Evolutionary conservation across 108 stramenopile genomes (phyloP).

Genomic region (Chaetoceros tenuissimus): DNA sequence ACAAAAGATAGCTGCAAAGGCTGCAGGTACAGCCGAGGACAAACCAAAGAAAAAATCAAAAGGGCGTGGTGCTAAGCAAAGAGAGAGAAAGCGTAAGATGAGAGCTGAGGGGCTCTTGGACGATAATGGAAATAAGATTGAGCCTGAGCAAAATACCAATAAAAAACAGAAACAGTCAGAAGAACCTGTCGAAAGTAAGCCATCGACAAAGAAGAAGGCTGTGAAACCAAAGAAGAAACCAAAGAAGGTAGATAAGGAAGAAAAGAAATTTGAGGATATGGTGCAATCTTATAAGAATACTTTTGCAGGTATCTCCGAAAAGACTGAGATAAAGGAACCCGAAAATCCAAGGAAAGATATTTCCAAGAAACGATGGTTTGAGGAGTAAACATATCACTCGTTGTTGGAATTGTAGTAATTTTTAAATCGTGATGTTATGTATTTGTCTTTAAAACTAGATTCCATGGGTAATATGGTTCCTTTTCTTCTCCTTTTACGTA

Average conservation of each 20-base stretch:
- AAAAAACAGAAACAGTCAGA: conserved; percentile 14
- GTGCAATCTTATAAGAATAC: conserved; percentile 48
- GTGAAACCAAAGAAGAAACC: conserved; percentile 43
- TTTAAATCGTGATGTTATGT: too few species aligned
- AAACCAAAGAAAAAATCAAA: conserved; percentile 35
- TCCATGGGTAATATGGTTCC: too few species aligned
- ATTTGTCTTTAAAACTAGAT: too few species aligned
- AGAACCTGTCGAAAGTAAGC: conserved; percentile 1
- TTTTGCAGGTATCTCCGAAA: conserved; percentile 10
- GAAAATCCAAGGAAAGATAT: conserved; percentile 4
- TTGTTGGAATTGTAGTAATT: too few species aligned
- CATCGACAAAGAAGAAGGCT: conserved; percentile 10
- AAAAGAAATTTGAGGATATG: conserved; percentile 52
- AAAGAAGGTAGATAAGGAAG: conserved; percentile 40
- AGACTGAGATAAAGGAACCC: conserved; percentile 4
- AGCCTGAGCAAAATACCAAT: conserved; percentile 8
- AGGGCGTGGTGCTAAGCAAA: conserved; percentile 63
- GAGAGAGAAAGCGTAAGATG: conserved; percentile 56
- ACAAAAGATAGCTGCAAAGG: conserved; percentile 48
- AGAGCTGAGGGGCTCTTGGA: conserved; percentile 7
- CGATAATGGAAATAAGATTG: conserved; percentile 7
- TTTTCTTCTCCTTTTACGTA: too few species aligned
- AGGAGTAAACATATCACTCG: too few species aligned
- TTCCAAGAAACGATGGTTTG: conserved; percentile 50
- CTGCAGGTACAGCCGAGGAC: conserved; percentile 8